Base-by-base conservation (phyloP, 345 rosid genomes). In the Camelina laxa region DNA sequence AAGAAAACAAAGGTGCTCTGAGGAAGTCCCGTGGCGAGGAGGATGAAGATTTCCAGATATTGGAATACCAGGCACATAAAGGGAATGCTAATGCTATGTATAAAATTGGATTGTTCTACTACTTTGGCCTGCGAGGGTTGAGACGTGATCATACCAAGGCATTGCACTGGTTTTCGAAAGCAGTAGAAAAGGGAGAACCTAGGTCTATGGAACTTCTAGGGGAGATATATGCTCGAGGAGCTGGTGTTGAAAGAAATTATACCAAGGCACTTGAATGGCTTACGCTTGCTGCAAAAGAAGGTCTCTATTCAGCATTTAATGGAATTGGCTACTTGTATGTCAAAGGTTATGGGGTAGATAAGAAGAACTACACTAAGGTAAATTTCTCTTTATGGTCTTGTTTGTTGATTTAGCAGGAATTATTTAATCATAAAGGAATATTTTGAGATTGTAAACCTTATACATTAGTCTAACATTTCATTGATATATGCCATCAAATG, bases 161-260 rank as follows among this genome's bases (percentile, higher is more conserved):
- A 41, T 75, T 96, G 87, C 56, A 61, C 15, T 96, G 99, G 99
- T 96, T 96, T 78, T 81, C 67, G 1, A 92, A 85, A 83, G 96
- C 99, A 55, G 98, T 83, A 11, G 94, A 92, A 45, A 91, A 89
- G 79, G 97, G 96, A 48, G 99, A 96, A 78, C 89, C 95, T 0
- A 91, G 84, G 81, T 89, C 99, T 9, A 89, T 96, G 96, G 98
- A 92, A 75, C 92, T 92, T 82, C 88, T 96, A 7, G 99, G 98
- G 65, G 99, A 96, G 82, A 90, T 96, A 70, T 92, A 89, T 83
- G 98, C 99, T 16, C 80, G 96, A 83, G 99, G 99, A 72, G 97
- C 97, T 71, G 97, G 98, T 60, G 96, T 96, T 72, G 98, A 96
- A 82, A 89, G 97, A 85, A 92, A 96, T 70, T 91, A 96, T 71